Percentiles rank a stretch among this genome's conserved stretches.
Evolutionary conservation across 208 protist genomes (phyloP).

Genomic region (Leishmania major): DNA sequence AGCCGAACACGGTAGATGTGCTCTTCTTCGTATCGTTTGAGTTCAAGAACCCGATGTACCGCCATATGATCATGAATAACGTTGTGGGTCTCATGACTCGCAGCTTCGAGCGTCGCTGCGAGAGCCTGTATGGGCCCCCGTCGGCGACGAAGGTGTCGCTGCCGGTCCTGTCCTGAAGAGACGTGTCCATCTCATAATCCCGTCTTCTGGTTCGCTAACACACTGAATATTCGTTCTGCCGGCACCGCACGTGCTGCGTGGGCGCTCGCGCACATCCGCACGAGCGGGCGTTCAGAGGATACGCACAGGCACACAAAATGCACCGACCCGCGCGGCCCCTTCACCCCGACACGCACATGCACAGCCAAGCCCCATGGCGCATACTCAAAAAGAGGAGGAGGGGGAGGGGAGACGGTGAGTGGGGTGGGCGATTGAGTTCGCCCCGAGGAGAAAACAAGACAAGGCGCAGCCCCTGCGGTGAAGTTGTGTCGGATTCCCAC

Average conservation of each 20-base stretch:
- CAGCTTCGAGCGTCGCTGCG: constrained; percentile 80
- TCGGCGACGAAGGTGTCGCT: constrained; percentile 44
- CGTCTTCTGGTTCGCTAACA: not conserved
- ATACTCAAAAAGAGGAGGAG: not conserved
- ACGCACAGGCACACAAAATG: not conserved
- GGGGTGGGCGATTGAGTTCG: not conserved
- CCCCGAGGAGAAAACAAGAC: not conserved
- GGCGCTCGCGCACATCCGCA: not conserved
- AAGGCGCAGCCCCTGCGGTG: not conserved
- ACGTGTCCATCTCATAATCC: not conserved
- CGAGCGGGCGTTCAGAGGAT: not conserved
- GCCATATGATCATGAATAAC: constrained; percentile 76
- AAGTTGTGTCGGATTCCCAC: not conserved
- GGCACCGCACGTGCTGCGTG: not conserved
- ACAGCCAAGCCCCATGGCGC: not conserved
- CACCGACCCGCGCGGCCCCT: not conserved
- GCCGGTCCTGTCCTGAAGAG: constrained; percentile 20
- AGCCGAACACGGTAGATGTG: constrained; percentile 68
- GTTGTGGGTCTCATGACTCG: constrained; percentile 79
- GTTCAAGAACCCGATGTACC: constrained; percentile 78
- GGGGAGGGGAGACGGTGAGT: not conserved
- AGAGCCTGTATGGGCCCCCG: constrained; percentile 72
- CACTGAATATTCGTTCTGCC: not conserved
- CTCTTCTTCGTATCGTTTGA: constrained; percentile 74
- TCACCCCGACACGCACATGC: not conserved